phyloP scores from a whole-genome alignment of 306 rosid genomes.

The Vigna mungo region DNA sequence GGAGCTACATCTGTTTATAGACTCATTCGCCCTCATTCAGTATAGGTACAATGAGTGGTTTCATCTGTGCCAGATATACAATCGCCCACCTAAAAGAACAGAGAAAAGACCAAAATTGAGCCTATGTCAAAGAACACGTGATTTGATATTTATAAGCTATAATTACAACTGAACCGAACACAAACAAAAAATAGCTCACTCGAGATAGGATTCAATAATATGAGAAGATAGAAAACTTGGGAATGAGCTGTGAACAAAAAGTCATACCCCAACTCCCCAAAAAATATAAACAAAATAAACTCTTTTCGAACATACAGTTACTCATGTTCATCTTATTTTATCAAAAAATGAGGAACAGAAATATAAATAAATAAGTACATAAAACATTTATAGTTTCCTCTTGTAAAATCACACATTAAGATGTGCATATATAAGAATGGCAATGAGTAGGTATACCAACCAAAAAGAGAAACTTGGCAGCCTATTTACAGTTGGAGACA shows the following conservation, averaged over 20 bases:
- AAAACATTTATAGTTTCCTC: background rate
- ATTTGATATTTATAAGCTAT: constrained; percentile 2
- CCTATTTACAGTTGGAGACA: constrained; percentile 12
- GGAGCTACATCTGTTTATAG: constrained; percentile 32
- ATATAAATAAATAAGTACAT: background rate
- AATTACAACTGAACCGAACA: constrained; percentile 21
- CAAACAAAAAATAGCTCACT: constrained; percentile 3
- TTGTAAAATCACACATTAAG: constrained; percentile 21
- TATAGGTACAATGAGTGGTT: constrained; percentile 95
- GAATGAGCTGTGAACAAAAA: background rate
- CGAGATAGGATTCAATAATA: background rate
- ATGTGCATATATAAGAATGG: constrained; percentile 14
- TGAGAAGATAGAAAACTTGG: background rate
- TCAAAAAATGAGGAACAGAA: constrained; percentile 24
- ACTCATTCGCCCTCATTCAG: constrained; percentile 78
- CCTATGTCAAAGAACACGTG: background rate
- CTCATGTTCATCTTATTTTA: background rate
- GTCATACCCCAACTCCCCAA: background rate
- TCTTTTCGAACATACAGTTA: background rate
- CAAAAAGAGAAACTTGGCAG: constrained; percentile 22
- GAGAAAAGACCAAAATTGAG: constrained; percentile 36
- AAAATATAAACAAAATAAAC: background rate
- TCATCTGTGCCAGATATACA: constrained; percentile 97
- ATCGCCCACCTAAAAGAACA: constrained; percentile 88
- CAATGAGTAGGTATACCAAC: background rate